Evolutionary conservation across 1,139 yeast species (phyloP), one percentile per base, ranked within the genome.

Genomic region (Geotrichum bryndzae): DNA sequence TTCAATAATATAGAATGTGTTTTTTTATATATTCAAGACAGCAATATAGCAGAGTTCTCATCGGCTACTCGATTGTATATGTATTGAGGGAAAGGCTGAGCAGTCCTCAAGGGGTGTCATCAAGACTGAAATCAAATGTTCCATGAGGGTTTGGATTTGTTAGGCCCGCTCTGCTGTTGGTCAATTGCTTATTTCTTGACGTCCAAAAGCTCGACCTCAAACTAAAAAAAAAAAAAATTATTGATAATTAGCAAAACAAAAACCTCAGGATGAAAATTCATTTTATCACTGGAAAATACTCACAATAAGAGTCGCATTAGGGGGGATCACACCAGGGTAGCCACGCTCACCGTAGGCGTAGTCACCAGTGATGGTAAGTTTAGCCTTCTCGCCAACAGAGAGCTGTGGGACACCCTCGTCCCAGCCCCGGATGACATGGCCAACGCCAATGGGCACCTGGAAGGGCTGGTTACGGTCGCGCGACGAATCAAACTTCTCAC

Each of bases 391-490:
- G 69, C 98, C 98, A 63, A 91, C 82, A 63, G 96, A 88, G 77
- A 94, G 83, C 77, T 90, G 86, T 63, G 96, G 96, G 74, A 90
- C 89, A 66, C 88, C 96, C 73, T 85, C 88, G 74, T 92, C 98
- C 98, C 98, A 92, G 67, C 98, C 98, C 72, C 84, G 83, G 78
- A 92, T 92, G 68, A 92, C 97, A 79, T 88, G 96, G 65, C 98
- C 97, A 68, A 89, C 96, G 75, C 98, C 98, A 75, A 92, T 88
- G 76, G 80, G 80, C 77, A 96, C 88, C 76, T 90, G 90, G 85
- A 94, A 92, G 67, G 98, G 97, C 77, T 86, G 83, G 72, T 96
- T 95, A 79, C 97, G 87, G 80, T 88, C 96, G 70, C 91, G 83
- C 57, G 97, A 91, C 63, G 96, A 89, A 79, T 94, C 98, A 75